Conservation (phyloP, 331 rosid species). For the Rhamnella rubrinervis region DNA sequence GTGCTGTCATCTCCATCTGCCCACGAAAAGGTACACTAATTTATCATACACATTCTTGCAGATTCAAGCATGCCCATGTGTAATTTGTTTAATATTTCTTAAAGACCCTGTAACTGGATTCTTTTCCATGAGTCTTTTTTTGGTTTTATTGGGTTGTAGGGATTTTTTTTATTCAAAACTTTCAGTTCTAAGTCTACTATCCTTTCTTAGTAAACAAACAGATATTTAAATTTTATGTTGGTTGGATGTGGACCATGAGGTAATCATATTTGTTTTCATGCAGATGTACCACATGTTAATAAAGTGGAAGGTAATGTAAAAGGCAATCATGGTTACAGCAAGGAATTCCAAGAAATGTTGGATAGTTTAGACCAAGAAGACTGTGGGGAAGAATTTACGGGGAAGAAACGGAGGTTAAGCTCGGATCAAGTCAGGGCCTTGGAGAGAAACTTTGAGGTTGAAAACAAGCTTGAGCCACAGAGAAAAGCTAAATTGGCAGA, state of each 20-base stretch:
- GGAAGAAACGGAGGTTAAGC: constrained; percentile 44
- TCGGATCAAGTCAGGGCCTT: constrained; percentile 51
- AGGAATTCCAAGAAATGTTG: constrained; percentile 70
- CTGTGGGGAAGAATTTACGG: constrained; percentile 39
- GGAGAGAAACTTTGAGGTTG: constrained; percentile 49
- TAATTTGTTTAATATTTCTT: neutral
- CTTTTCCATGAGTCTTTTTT: neutral
- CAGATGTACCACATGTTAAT: constrained; percentile 1
- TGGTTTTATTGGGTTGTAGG: neutral
- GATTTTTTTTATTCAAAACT: neutral
- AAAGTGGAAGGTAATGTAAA: constrained; percentile 30
- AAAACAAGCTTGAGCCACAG: constrained; percentile 53
- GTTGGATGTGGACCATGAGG: too few relatives aligned
- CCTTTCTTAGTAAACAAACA: too few relatives aligned
- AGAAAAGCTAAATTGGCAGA: constrained; percentile 47
- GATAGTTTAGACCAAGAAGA: constrained; percentile 71
- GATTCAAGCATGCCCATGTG: too few relatives aligned
- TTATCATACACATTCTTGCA: neutral
- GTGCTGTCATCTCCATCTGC: constrained; percentile 42
- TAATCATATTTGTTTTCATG: neutral
- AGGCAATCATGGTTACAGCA: constrained; percentile 40
- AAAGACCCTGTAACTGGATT: constrained; percentile 2
- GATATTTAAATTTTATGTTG: too few relatives aligned
- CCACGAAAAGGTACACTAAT: constrained; percentile 46
- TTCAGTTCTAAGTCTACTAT: too few relatives aligned